Evolutionary conservation across 2,329 filamentous ascomycete genomes (phyloP).

Genomic region (Apiospora marii): DNA sequence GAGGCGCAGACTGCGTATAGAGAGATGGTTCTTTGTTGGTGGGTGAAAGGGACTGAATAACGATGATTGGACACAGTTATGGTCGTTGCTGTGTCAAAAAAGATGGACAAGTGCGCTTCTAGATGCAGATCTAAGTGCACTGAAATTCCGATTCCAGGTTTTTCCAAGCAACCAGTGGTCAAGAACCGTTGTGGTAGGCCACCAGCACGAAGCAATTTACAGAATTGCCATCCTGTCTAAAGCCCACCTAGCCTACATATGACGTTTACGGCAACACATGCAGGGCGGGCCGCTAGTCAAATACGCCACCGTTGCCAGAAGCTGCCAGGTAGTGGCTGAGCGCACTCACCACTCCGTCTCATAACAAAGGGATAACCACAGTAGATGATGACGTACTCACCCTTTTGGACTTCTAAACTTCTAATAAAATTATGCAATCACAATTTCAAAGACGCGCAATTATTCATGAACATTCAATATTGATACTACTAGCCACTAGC

Average conservation of each 20-base stretch:
- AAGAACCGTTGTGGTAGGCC: neutral
- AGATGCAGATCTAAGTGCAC: neutral
- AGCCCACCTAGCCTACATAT: neutral
- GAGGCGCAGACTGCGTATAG: neutral
- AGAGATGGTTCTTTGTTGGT: neutral
- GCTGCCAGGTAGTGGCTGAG: neutral
- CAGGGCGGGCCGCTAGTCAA: neutral
- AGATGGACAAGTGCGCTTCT: neutral
- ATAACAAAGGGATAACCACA: neutral
- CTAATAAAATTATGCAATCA: neutral
- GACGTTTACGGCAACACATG: neutral
- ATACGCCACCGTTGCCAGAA: neutral
- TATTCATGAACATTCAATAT: conserved; percentile 19
- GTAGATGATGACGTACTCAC: neutral
- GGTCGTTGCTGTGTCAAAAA: neutral
- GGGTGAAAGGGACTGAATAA: neutral
- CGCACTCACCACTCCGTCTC: too few relatives aligned
- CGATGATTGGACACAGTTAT: neutral
- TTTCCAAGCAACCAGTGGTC: neutral
- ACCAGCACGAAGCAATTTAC: neutral
- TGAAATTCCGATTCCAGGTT: neutral
- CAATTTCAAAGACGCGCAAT: neutral
- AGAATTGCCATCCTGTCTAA: conserved; percentile 5
- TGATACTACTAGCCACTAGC: conserved; percentile 16
- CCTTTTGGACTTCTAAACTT: neutral